phyloP scores from a whole-genome alignment of 257 asterid species.

The Fraxinus cuspidata region DNA sequence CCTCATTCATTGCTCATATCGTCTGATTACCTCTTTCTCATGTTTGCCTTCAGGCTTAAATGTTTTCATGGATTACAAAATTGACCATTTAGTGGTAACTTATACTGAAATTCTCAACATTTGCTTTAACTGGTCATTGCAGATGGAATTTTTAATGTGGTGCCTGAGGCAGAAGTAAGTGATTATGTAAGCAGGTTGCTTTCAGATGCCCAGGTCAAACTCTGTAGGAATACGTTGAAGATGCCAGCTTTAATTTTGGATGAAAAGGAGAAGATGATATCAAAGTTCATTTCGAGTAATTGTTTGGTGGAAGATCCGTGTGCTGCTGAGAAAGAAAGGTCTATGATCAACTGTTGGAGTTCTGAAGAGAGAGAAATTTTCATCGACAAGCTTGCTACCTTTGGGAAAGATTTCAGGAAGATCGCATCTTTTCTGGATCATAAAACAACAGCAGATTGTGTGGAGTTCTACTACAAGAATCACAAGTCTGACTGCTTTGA shows the following conservation, averaged over 20 bases:
- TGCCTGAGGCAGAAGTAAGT: constrained; percentile 56
- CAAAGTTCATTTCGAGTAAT: constrained; percentile 73
- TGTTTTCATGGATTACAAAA: neutral
- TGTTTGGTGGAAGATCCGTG: constrained; percentile 90
- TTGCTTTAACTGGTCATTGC: constrained; percentile 38
- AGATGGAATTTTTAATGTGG: constrained; percentile 61
- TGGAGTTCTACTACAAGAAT: constrained; percentile 95
- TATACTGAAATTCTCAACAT: constrained; percentile 13
- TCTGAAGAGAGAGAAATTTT: constrained; percentile 71
- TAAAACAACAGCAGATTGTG: constrained; percentile 85
- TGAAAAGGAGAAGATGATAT: constrained; percentile 42
- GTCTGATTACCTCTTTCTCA: constrained; percentile 2
- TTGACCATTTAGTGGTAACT: constrained; percentile 9
- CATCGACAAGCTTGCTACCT: constrained; percentile 68
- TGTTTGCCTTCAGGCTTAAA: constrained; percentile 1
- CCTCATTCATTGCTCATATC: neutral
- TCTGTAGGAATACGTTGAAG: constrained; percentile 58
- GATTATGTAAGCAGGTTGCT: constrained; percentile 57
- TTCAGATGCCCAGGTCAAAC: constrained; percentile 55
- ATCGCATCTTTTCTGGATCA: constrained; percentile 80
- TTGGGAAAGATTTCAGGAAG: constrained; percentile 76
- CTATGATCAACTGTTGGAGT: constrained; percentile 73
- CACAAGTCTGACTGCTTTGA: constrained; percentile 78
- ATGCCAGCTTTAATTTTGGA: constrained; percentile 92
- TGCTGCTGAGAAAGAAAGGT: constrained; percentile 75